Evolutionary conservation across 2,329 filamentous ascomycete genomes (phyloP), one percentile per base, ranked within the genome.

Genomic region (Pseudodiploospora longispora): DNA sequence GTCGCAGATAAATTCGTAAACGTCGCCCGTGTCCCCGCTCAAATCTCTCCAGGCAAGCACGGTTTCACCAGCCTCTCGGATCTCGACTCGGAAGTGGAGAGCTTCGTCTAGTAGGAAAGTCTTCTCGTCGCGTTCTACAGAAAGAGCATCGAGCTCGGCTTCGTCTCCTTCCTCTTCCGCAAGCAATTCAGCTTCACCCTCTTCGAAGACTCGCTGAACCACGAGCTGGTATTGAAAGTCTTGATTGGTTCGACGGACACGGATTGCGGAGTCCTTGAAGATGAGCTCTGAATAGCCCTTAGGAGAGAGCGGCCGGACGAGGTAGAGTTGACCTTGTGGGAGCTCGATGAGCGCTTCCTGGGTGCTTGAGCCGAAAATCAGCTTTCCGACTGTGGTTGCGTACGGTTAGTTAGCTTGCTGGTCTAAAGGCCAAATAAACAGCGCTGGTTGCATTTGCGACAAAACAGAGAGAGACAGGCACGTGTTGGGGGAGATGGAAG

Each of bases 211-310:
- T 48, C 93, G 81, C 64, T 98, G 93, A 36, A 97, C 80, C 35
- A 97, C 91, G 9, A 98, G 86, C 64, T 98, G 93, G 63, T 97
- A 98, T 59, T 98, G 90, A 59, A 87, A 96, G 43, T 97, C 89
- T 63, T 95, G 90, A 19, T 87, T 90, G 10, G 93, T 97, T 51
- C 87, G 82, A 52, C 94, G 85, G 59, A 98, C 94, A 51, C 85
- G 88, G 42, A 91, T 88, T 38, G 88, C 86, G 34, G 89, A 85
- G 80, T 98, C 93, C 66, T 93, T 95, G 76, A 96, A 98, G 67
- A 98, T 95, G 61, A 97, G 88, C 67, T 98, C 93, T 2, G 91
- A 96, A 64, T 96, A 97, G 53, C 93, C 93, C 66, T 98, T 98
- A 46, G 91, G 89, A 6, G 91, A 97, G 40, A 88, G 79, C 8